A percentile compares a stretch with the other conserved stretches of the same genome.
These are phyloP conservation scores for Racocetra persica DNA, from an alignment of 371 early-diverging fungal species.

Conservation along the genomic window DNA sequence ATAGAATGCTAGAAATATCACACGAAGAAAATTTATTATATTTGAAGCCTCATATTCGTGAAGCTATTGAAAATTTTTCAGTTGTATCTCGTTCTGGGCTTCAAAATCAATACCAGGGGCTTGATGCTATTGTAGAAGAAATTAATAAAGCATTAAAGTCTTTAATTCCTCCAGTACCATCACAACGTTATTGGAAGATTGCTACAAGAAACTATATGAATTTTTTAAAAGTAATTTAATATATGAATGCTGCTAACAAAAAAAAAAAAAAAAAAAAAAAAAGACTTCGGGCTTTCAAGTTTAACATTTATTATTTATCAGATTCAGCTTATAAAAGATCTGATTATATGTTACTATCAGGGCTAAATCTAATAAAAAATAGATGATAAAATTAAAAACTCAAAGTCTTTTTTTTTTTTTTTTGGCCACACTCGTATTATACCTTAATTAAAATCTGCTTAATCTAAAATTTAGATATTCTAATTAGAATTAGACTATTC, in stretches of 20 bases:
- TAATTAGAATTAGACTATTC: no score
- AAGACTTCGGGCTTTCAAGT: no score
- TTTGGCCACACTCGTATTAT: no score
- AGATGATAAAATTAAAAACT: neutral
- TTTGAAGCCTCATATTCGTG: conserved; percentile 23
- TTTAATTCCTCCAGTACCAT: no score
- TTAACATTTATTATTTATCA: neutral
- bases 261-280: neutral
- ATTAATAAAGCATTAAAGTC: no score
- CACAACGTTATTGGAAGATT: no score
- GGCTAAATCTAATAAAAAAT: neutral
- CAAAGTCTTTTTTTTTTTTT: no score
- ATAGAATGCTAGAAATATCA: conserved; percentile 18
- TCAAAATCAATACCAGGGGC: no score
- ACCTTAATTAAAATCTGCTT: no score
- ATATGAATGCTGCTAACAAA: neutral
- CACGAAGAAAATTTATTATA: conserved; percentile 20
- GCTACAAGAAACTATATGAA: no score
- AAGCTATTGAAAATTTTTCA: neutral
- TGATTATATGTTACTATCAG: neutral
- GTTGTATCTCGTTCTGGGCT: conserved; percentile 8
- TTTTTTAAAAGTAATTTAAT: neutral
- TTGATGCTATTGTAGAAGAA: no score
- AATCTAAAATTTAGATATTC: no score
- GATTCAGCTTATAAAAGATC: neutral